These are phyloP conservation scores for Kluyveromyces siamensis DNA, from an alignment of 805 yeast species.

Conservation along the genomic window DNA sequence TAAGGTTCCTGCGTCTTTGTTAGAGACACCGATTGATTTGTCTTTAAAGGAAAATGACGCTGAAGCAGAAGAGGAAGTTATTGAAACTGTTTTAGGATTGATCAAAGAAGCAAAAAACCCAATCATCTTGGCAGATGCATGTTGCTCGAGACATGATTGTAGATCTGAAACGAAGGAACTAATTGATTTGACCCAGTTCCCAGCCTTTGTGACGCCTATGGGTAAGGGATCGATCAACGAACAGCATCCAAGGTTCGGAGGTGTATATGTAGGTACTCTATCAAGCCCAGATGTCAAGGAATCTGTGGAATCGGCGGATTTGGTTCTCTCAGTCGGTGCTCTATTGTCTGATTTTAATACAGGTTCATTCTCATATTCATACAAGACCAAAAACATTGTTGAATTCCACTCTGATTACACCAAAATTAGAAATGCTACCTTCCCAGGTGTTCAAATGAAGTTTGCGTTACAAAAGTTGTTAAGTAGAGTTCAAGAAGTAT, in stretches of 20 bases:
- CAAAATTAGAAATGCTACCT: slow-evolving; percentile 59
- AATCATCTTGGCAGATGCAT: slow-evolving; percentile 74
- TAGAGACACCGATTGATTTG: slow-evolving; percentile 60
- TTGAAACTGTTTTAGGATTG: slow-evolving; percentile 42
- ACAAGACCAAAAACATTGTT: slow-evolving; percentile 63
- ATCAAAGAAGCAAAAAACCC: slow-evolving; percentile 58
- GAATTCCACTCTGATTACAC: slow-evolving; percentile 75
- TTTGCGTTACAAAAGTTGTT: slow-evolving; percentile 38
- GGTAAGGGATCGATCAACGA: slow-evolving; percentile 79
- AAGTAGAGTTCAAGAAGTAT: slow-evolving; percentile 30
- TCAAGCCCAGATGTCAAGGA: slow-evolving; percentile 64
- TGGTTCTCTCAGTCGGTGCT: slow-evolving; percentile 73
- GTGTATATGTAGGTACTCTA: slow-evolving; percentile 79
- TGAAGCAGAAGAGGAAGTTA: slow-evolving; percentile 56
- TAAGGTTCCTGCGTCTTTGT: slow-evolving; percentile 44
- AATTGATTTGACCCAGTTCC: slow-evolving; percentile 63
- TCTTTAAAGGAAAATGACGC: slow-evolving; percentile 47
- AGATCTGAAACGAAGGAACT: slow-evolving; percentile 53
- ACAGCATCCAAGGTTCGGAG: slow-evolving; percentile 64
- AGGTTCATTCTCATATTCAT: slow-evolving; percentile 73
- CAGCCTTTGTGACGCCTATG: slow-evolving; percentile 82
- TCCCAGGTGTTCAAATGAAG: slow-evolving; percentile 68
- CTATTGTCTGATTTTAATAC: slow-evolving; percentile 83
- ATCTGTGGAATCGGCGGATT: slow-evolving; percentile 65
- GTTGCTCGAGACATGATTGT: slow-evolving; percentile 72